Evolutionary conservation across 768 basidiomycete genomes (phyloP), one percentile per base, ranked within the genome.

Genomic region (Nevesoporus exiguus): DNA sequence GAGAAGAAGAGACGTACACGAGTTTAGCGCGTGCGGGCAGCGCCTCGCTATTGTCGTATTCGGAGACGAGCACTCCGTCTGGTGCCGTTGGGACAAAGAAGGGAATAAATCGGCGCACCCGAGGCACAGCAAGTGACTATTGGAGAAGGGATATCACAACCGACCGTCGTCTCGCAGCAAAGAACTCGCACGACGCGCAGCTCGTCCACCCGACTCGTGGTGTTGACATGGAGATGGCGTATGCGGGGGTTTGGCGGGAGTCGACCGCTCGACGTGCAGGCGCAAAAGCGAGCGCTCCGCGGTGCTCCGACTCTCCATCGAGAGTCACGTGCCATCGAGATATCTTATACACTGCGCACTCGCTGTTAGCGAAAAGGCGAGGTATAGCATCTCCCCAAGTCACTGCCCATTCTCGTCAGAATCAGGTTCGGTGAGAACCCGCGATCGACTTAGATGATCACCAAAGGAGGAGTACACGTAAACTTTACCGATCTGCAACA

Each of bases 91-190:
- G n/a, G 31, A 36, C 13, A 39, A 39, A 40, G 10, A 58, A 55
- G 49, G 49, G 50, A 45, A 41, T 30, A 34, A 31, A 3, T 34
- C 19, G 9, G 51, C 11, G 25, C 30, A 42, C 29, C 2, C 47
- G 42, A 2, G n/a, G 41, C 45, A 59, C 63, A 65, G 60, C 59
- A 58, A 52, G 52, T 42, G 37, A 51, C 52, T 29, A 17, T 25
- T n/a, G n/a, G n/a, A n/a, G n/a, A n/a, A n/a, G 34, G 30, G 40
- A 43, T 33, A 48, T 46, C 5, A 39, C 22, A 42, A 52, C 7
- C 24, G 31, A 30, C 30, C 13, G 41, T 37, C 31, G 34, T n/a
- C 29, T 24, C 5, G 25, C 14, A 30, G 2, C 4, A 49, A 7
- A 37, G 40, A 56, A 52, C 49, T 11, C 57, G 9, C 48, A 34